Conservation (phyloP, 1,284 basidiomycete genomes). For the Melampsora americana region DNA sequence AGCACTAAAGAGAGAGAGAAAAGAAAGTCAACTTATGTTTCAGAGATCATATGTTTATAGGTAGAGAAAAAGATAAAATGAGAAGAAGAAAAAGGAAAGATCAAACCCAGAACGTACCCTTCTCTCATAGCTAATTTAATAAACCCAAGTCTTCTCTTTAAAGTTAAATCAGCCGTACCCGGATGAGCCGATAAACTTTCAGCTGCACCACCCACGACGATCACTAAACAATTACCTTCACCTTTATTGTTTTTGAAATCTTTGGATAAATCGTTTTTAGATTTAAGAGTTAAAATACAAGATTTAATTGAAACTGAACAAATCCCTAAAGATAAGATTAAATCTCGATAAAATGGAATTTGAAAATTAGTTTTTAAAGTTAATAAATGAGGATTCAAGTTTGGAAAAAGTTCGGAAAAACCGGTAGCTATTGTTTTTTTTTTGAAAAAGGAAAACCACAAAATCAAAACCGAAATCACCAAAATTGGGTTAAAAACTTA, state of each 20-base stretch:
- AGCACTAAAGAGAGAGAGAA: slow-evolving; percentile 61
- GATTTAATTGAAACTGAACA: slow-evolving; percentile 86
- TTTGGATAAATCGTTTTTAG: slow-evolving; percentile 24
- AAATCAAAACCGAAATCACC: too few relatives aligned
- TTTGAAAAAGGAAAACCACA: too few relatives aligned
- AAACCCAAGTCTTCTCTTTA: slow-evolving; percentile 65
- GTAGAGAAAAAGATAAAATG: too few relatives aligned
- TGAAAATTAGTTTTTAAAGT: slow-evolving; percentile 87
- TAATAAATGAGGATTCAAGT: slow-evolving; percentile 84
- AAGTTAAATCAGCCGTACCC: slow-evolving; percentile 87
- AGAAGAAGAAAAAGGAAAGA: neutral
- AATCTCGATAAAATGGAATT: slow-evolving; percentile 88
- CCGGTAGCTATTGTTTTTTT: slow-evolving; percentile 87
- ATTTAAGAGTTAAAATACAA: slow-evolving; percentile 76
- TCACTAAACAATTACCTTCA: slow-evolving; percentile 72
- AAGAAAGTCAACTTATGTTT: too few relatives aligned
- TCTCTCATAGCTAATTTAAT: slow-evolving; percentile 94
- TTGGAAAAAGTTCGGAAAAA: slow-evolving; percentile 86
- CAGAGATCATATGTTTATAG: too few relatives aligned
- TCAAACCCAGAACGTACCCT: slow-evolving; percentile 62
- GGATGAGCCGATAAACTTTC: slow-evolving; percentile 90
- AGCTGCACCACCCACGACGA: slow-evolving; percentile 93
- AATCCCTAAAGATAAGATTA: slow-evolving; percentile 77
- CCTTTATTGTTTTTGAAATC: slow-evolving; percentile 58
- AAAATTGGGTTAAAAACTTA: too few relatives aligned